phyloP scores from a whole-genome alignment of 306 rosid species.

The Cicer bijugum region DNA sequence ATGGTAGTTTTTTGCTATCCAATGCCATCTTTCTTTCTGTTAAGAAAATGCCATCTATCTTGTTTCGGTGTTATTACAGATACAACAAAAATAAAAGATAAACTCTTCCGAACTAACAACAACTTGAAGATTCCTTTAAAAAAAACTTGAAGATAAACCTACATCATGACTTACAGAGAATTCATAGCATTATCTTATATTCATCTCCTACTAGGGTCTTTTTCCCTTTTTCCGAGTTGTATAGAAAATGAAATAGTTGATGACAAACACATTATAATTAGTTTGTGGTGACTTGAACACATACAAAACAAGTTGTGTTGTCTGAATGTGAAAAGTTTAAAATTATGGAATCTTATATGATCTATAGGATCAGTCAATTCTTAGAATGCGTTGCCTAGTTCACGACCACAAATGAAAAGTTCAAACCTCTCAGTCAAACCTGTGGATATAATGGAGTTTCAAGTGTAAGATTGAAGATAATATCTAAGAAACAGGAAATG shows the following conservation, averaged over 20 bases:
- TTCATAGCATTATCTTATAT: neutral
- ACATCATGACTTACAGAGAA: neutral
- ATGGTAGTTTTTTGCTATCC: constrained; percentile 25
- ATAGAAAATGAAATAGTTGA: constrained; percentile 17
- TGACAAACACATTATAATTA: constrained; percentile 22
- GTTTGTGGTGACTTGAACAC: constrained; percentile 18
- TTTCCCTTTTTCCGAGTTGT: neutral
- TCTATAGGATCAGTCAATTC: constrained; percentile 96
- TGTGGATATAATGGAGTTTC: constrained; percentile 57
- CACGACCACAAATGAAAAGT: constrained; percentile 96
- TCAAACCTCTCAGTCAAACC: constrained; percentile 96
- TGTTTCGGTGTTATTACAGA: constrained; percentile 32
- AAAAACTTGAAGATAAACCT: neutral
- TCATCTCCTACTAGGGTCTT: neutral
- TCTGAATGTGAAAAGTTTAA: constrained; percentile 14
- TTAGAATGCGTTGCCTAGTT: constrained; percentile 94
- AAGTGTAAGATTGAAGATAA: constrained; percentile 41
- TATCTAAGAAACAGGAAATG: constrained; percentile 28
- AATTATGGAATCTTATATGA: constrained; percentile 64
- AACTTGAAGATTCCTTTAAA: neutral
- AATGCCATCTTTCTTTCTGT: too few relatives aligned
- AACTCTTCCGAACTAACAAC: constrained; percentile 9
- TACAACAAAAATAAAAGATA: neutral
- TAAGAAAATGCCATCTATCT: constrained; percentile 1
- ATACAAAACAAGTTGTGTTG: constrained; percentile 6